Base-by-base conservation (phyloP, 371 early-diverging fungal genomes). In the Parasitella parasitica region DNA sequence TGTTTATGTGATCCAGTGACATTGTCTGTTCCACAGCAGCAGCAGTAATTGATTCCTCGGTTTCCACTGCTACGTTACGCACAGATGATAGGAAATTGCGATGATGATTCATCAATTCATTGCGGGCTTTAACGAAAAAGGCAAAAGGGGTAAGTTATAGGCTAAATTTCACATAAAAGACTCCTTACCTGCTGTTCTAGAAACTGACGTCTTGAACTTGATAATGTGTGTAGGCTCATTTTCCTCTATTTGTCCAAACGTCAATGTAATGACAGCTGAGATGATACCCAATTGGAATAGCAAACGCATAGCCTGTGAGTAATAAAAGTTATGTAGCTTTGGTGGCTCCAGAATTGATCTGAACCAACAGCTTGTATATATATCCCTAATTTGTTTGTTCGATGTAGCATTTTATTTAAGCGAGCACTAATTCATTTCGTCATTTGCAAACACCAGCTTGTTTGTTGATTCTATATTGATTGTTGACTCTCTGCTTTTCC, bases 221-320 rank as follows among this genome's bases (percentile, higher is more conserved):
- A 69, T 61, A 2, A 69, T 69, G 18, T 69, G 69, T 6, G 69
- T 64, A 16, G 69, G 64, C 7, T 69, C 69, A 22, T 58, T 46
- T 13, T 36, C 51, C 12, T 61, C 57, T 9, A 52, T 38, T 39
- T 58, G 62, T 16, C 49, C 53, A 54, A 37, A 49, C 3, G 34
- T 46, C 32, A 59, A 41, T 12, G 27, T 7, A 41, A 51, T 35
- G n/a, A 56, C 51, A 49, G 56, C 30, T 13, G 57, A 55, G 12
- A 66, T 35, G 35, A 54, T 30, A 37, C 54, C 38, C 28, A 59
- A 49, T 24, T 36, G 54, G 22, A 53, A 22, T 16, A 65, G 28
- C 15, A 37, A 49, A 13, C 46, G 36, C 66, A 66, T 59, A n/a
- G n/a, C n/a, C n/a, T n/a, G n/a, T n/a, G n/a, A n/a, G n/a, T n/a